Evolutionary conservation across 331 rosid genomes (phyloP).

Genomic region (Quercus lobata): DNA sequence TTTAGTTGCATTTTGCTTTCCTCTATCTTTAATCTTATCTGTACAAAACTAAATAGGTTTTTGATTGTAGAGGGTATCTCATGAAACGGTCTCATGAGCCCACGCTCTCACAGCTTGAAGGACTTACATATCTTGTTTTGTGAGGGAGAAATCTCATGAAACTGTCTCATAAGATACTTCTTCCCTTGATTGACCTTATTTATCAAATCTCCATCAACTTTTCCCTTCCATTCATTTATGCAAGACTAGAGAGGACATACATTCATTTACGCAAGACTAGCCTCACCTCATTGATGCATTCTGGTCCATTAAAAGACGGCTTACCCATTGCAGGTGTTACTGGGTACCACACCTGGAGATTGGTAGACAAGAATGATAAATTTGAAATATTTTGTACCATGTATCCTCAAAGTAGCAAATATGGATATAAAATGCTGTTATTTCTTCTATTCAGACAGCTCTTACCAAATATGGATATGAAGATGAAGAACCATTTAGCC

Average conservation of each 20-base stretch:
- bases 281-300: conserved; percentile 78
- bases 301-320: conserved; percentile 77
- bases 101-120: no score
- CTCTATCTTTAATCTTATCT: conserved; percentile 64
- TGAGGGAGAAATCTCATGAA: no score
- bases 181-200: background rate
- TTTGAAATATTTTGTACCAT: background rate
- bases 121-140: no score
- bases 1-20: conserved; percentile 40
- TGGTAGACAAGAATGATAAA: background rate
- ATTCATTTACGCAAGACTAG: background rate
- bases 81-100: no score
- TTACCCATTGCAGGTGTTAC: conserved; percentile 87
- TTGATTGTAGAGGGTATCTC: background rate
- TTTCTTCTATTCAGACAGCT: conserved; percentile 6
- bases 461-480: conserved; percentile 79
- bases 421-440: background rate
- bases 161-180: no score
- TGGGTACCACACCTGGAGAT: conserved; percentile 74
- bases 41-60: conserved; percentile 11
- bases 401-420: background rate
- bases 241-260: background rate
- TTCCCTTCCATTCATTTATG: background rate
- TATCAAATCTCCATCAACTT: background rate
- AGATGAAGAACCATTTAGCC: conserved; percentile 53